Conservation (phyloP, 306 rosid genomes). For the Trifolium repens region DNA sequence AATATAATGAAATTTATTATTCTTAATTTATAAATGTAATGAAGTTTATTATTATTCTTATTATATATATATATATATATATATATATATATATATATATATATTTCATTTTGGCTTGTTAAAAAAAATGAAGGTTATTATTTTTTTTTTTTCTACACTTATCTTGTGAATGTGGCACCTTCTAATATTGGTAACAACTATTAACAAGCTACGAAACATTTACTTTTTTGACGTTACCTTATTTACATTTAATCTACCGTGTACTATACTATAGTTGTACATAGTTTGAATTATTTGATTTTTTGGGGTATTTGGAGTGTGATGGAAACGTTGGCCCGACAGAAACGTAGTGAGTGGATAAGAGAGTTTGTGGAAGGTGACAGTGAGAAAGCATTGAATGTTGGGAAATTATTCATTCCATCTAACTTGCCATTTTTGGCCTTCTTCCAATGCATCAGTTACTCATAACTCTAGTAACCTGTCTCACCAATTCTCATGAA, state of each 20-base stretch:
- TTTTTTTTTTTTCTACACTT: too few relatives aligned
- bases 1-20: too few relatives aligned
- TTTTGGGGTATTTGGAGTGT: background rate
- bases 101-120: too few relatives aligned
- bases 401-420: background rate
- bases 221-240: background rate
- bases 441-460: background rate
- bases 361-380: slow-evolving; percentile 3
- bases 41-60: too few relatives aligned
- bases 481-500: background rate
- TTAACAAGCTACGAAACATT: background rate
- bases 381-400: slow-evolving; percentile 12
- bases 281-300: background rate
- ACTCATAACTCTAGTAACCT: background rate
- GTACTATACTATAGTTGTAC: background rate
- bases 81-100: too few relatives aligned
- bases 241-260: background rate
- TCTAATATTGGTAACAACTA: too few relatives aligned
- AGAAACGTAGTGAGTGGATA: slow-evolving; percentile 23
- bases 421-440: background rate
- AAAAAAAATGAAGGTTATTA: too few relatives aligned
- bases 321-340: background rate
- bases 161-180: too few relatives aligned
- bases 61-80: too few relatives aligned
- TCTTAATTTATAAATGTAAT: too few relatives aligned